Percentiles rank a stretch among this genome's conserved stretches.
These are phyloP conservation scores for Nadsonia starkeyi-henricii DNA, from an alignment of 1,139 yeast species.

Conservation along the genomic window DNA sequence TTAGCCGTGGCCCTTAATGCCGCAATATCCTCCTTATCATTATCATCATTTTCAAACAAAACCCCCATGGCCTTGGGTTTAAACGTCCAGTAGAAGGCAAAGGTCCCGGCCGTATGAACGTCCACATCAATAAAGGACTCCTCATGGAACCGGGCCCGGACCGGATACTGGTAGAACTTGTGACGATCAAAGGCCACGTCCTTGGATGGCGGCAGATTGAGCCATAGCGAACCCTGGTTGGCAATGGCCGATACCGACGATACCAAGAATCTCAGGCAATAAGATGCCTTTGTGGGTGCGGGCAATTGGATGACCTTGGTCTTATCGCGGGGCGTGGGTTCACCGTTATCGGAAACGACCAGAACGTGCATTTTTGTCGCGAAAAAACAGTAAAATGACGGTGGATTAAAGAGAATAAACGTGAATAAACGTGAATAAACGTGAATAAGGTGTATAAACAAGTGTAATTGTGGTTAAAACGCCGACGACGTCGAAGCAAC, in stretches of 20 bases:
- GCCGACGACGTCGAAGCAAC: too few relatives aligned
- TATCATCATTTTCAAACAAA: not conserved
- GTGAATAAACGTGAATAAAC: too few relatives aligned
- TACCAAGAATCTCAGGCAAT: slow-evolving; percentile 43
- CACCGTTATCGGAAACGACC: slow-evolving; percentile 19
- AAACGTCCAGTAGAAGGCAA: slow-evolving; percentile 32
- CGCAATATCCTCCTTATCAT: too few relatives aligned
- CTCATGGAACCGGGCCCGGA: slow-evolving; percentile 26
- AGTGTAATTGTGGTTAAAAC: too few relatives aligned
- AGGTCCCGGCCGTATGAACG: slow-evolving; percentile 68
- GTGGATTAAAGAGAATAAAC: too few relatives aligned
- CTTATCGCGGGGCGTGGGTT: slow-evolving; percentile 22
- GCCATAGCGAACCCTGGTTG: slow-evolving; percentile 55
- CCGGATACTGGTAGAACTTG: slow-evolving; percentile 36
- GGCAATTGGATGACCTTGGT: slow-evolving; percentile 47
- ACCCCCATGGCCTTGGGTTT: slow-evolving; percentile 11
- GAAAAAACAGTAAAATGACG: not conserved
- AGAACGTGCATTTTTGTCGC: slow-evolving; percentile 13
- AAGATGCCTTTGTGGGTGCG: slow-evolving; percentile 32
- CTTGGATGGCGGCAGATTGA: slow-evolving; percentile 48
- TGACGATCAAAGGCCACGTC: slow-evolving; percentile 38
- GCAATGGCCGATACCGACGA: slow-evolving; percentile 65
- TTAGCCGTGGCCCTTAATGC: slow-evolving; percentile 29
- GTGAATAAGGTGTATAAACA: too few relatives aligned
- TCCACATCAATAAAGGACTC: slow-evolving; percentile 50